Evolutionary conservation across 2,329 filamentous ascomycete species (phyloP), one percentile per base, ranked within the genome.

Genomic region (Epichloe amarillans): DNA sequence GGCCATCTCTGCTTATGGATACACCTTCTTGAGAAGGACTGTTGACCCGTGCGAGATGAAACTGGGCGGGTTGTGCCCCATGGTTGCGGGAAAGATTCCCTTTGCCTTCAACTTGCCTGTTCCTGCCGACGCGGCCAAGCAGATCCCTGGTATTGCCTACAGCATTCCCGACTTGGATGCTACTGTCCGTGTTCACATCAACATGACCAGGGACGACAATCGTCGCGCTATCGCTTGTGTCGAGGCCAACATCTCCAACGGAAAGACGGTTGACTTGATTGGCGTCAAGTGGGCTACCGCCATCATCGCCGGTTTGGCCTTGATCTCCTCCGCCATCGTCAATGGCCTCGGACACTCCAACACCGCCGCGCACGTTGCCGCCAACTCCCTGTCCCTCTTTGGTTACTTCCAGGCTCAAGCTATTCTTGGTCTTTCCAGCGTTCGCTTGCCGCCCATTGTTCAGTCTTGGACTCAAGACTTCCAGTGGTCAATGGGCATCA

Each of bases 401-500:
- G 81, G 85, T 54, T 96, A 93, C 69, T 95, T 96, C 76, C 91
- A 97, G 69, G 82, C 88, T 4, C 90, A 95, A 68, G 90, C 91
- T 26, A 88, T 96, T 67, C 75, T 95, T 60, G 90, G 90, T 56
- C 83, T 96, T 68, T 87, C 84, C 50, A 80, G 84, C 19, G 84
- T 96, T 14, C 74, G 76, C 44, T 77, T 95, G 50, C 91, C 91
- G 10, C 91, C 91, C 0, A 86, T 95, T 54, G 91, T 95, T 50
- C 78, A 86, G 61, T 79, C 90, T 0, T 97, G 91, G 91, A 95
- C 90, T 2, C 90, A 96, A 70, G 91, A 96, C 69, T 96, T 97
- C 71, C 86, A 94, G 64, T 97, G 91, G 91, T 94, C 85, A 62
- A 93, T 97, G 88, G 91, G 91, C 60, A 89, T 97, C 60, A 95